phyloP scores from a whole-genome alignment of 106 monocot genomes.

The Allium sativum region DNA sequence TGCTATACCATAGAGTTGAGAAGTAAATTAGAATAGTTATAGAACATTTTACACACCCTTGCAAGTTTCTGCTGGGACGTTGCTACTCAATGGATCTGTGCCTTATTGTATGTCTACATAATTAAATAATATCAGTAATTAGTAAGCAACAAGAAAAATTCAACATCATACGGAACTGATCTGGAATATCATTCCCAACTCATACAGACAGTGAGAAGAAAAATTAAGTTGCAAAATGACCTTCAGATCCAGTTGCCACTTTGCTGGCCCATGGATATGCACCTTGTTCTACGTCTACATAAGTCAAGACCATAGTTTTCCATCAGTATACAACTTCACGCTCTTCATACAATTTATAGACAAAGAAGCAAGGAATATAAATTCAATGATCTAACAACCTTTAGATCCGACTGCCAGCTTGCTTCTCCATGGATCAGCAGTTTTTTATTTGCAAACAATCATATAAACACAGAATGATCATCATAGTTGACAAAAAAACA shows the following conservation, averaged over 20 bases:
- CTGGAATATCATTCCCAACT: background rate
- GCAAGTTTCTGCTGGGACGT: background rate
- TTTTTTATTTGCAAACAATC: too few relatives aligned
- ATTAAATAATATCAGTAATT: background rate
- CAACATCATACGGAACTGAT: background rate
- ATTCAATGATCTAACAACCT: background rate
- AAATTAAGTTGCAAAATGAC: background rate
- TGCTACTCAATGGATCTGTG: constrained; percentile 7
- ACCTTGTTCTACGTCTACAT: background rate
- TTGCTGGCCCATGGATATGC: constrained; percentile 3
- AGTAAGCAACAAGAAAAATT: background rate
- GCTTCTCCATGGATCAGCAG: background rate
- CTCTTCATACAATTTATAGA: too few relatives aligned
- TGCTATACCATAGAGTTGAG: too few relatives aligned
- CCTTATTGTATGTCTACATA: background rate
- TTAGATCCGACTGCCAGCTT: background rate
- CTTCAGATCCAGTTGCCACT: background rate
- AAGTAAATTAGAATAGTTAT: too few relatives aligned
- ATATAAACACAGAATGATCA: too few relatives aligned
- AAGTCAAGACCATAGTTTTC: too few relatives aligned
- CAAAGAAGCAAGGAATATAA: too few relatives aligned
- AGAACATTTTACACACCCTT: background rate
- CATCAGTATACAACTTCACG: too few relatives aligned
- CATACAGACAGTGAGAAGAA: background rate
- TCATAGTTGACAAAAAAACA: too few relatives aligned